Percentiles rank a stretch among this genome's conserved stretches.
phyloP scores from a whole-genome alignment of 1,284 basidiomycete genomes.

The Porogramme epimiltina region DNA sequence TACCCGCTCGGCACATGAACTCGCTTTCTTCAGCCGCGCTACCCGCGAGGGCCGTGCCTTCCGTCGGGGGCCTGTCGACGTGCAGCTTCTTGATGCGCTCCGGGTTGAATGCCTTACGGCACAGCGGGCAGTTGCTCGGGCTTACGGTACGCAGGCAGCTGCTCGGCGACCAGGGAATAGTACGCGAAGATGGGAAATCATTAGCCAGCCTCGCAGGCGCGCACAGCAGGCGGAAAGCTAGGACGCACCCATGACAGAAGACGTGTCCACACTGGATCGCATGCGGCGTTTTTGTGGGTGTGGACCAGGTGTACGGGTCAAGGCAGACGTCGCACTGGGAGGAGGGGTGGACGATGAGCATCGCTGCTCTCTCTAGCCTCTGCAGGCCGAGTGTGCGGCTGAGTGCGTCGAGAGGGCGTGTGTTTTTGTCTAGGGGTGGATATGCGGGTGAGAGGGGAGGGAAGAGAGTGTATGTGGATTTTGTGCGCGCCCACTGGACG shows the following conservation, averaged over 20 bases:
- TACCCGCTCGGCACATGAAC: constrained; percentile 47
- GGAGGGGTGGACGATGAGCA: constrained; percentile 61
- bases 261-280: constrained; percentile 71
- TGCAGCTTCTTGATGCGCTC: constrained; percentile 61
- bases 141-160: constrained; percentile 54
- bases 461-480: constrained; percentile 8
- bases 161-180: background rate
- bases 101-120: constrained; percentile 56
- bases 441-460: background rate
- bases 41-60: constrained; percentile 10
- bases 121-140: constrained; percentile 62
- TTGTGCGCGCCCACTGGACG: constrained; percentile 4
- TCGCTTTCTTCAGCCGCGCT: constrained; percentile 28
- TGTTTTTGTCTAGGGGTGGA: background rate
- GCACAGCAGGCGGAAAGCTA: no score
- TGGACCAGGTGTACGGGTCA: constrained; percentile 54
- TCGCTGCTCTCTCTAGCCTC: constrained; percentile 16
- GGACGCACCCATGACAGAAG: constrained; percentile 62
- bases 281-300: constrained; percentile 51
- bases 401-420: background rate
- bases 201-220: no score
- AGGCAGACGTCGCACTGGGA: constrained; percentile 73
- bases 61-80: constrained; percentile 42
- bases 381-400: constrained; percentile 3
- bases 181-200: no score